phyloP scores from a whole-genome alignment of 2,329 filamentous ascomycete species.

The Botrytis deweyae region DNA sequence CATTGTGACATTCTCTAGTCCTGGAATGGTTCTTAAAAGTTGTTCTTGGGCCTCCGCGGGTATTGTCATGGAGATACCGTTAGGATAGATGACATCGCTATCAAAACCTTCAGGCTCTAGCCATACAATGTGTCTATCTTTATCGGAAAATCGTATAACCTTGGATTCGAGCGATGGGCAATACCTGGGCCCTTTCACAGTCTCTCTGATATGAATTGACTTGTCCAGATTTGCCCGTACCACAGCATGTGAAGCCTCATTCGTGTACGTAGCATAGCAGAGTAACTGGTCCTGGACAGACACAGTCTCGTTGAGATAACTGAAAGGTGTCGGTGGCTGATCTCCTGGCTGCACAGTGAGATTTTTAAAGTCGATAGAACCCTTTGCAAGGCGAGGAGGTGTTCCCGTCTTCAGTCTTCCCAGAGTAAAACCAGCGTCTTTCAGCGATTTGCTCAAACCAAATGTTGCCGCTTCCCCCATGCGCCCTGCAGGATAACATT shows the following conservation, averaged over 20 bases:
- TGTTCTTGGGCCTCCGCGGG: conserved; percentile 83
- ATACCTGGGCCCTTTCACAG: conserved; percentile 89
- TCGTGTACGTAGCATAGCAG: conserved; percentile 89
- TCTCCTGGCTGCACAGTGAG: conserved; percentile 79
- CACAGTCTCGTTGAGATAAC: conserved; percentile 79
- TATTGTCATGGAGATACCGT: conserved; percentile 96
- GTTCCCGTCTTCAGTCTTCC: conserved; percentile 95
- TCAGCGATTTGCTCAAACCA: conserved; percentile 85
- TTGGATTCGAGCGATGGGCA: conserved; percentile 96
- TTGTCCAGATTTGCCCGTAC: conserved; percentile 90
- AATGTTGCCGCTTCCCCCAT: conserved; percentile 94
- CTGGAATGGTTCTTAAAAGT: conserved; percentile 81
- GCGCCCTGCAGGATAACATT: conserved; percentile 80
- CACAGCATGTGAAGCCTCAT: conserved; percentile 75
- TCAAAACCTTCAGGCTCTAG: conserved; percentile 94
- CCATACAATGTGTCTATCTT: conserved; percentile 86
- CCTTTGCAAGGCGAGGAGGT: conserved; percentile 78
- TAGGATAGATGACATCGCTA: conserved; percentile 88
- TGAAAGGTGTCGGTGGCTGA: conserved; percentile 84
- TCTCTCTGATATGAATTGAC: conserved; percentile 93
- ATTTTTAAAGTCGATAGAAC: conserved; percentile 74
- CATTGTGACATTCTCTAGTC: conserved; percentile 87
- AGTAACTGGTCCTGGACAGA: conserved; percentile 76
- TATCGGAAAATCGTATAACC: conserved; percentile 81
- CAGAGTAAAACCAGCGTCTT: conserved; percentile 82